Percentiles rank a stretch among this genome's conserved stretches.
Evolutionary conservation across 768 basidiomycete genomes (phyloP).

Genomic region (Myochromella boudieri): DNA sequence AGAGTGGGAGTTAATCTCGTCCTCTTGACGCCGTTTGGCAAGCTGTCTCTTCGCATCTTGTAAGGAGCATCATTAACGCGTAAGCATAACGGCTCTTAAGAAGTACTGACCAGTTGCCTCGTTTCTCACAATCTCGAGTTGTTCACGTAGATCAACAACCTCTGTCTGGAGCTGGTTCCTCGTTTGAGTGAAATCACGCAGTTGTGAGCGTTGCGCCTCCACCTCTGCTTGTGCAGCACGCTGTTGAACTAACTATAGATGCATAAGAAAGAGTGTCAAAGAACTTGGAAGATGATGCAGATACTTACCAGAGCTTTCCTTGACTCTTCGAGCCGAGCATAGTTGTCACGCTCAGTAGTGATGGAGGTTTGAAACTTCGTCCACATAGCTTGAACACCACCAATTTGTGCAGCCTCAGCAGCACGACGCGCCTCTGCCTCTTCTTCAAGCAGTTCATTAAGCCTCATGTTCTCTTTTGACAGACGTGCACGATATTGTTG

Average conservation of each 20-base stretch:
- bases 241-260: constrained; percentile 62
- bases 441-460: constrained; percentile 57
- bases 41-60: constrained; percentile 60
- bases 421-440: constrained; percentile 62
- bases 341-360: constrained; percentile 58
- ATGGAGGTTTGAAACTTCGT: constrained; percentile 62
- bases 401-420: constrained; percentile 61
- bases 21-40: constrained; percentile 59
- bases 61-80: constrained; percentile 3
- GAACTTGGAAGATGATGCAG: neutral
- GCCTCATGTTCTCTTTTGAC: constrained; percentile 53
- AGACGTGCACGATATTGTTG: constrained; percentile 57
- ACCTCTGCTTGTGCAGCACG: constrained; percentile 62
- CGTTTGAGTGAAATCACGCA: constrained; percentile 54
- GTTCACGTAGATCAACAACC: constrained; percentile 50
- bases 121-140: constrained; percentile 56
- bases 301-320: constrained; percentile 62
- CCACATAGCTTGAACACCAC: constrained; percentile 67
- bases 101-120: constrained; percentile 54
- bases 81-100: neutral
- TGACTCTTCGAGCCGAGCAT: constrained; percentile 66
- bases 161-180: constrained; percentile 63
- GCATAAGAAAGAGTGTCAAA: neutral
- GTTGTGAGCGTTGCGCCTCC: constrained; percentile 61
- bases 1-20: constrained; percentile 57